Base-by-base conservation (phyloP, 2,329 filamentous ascomycete genomes). In the Aspergillus sp. region DNA sequence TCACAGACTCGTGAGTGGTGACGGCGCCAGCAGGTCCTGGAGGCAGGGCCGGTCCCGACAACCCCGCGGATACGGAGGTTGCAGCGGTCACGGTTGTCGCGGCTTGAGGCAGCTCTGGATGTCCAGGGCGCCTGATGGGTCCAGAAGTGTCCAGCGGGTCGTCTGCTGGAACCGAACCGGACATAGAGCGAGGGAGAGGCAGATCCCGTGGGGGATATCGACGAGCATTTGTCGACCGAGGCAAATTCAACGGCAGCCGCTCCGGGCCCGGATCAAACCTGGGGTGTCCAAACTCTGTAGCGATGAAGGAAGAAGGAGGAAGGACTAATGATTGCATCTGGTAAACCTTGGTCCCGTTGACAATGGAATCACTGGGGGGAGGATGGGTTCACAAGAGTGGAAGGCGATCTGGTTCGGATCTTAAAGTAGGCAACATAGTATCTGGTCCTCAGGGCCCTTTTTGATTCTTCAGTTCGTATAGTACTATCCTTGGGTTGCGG, bases 241-340 rank as follows among this genome's bases (percentile, higher is more conserved):
- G 56, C 57, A 70, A 70, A 69, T 72, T 71, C 64, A 75, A 69
- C 57, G 70, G 62, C 52, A 73, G 67, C 69, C 71, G 66, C 65
- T 75, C 74, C 58, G 73, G 69, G 65, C 68, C 72, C 54, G 71
- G 64, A 62, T 70, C 67, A 65, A 73, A 75, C 62, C 69, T 68
- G 62, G 70, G 64, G 55, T 72, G 72, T 68, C 74, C 73, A 59
- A 77, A 76, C 60, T 74, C 73, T 62, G 72, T 63, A 44, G 70
- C 67, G 65, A 69, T 68, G 64, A 76, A 71, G 68, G 74, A 73
- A 63, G 73, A 68, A 62, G 71, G 74, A 60, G 74, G 72, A 65
- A 77, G 73, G 66, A 76, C 71, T 71, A 77, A 69, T 68, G 75
- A 76, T 76, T 76, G 75, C 75, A 77, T 77, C 71, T 71, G 73